Conservation (phyloP, 176 grass and related monocot species). For the Zea luxurians region DNA sequence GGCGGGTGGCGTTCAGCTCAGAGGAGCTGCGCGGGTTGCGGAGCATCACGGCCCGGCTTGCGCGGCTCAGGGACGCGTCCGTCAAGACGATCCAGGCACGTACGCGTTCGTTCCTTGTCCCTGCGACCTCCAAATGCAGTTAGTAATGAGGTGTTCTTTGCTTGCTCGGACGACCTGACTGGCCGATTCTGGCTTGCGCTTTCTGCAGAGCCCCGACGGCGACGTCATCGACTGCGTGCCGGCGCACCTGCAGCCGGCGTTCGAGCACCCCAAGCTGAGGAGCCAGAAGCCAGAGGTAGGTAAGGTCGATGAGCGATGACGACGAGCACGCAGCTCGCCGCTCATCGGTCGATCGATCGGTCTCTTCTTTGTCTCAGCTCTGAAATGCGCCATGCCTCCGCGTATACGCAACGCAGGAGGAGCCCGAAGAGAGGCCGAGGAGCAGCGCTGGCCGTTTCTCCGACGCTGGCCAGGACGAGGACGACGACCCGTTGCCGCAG, state of each 20-base stretch:
- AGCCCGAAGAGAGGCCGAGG: slow-evolving; percentile 34
- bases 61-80: slow-evolving; percentile 47
- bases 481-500: slow-evolving; percentile 42
- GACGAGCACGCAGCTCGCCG: neutral
- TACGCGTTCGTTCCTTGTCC: neutral
- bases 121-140: no score
- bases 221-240: slow-evolving; percentile 88
- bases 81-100: slow-evolving; percentile 71
- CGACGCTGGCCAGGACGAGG: neutral
- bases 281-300: slow-evolving; percentile 68
- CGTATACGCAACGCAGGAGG: slow-evolving; percentile 20
- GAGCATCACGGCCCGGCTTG: slow-evolving; percentile 46
- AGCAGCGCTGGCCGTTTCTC: neutral
- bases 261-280: slow-evolving; percentile 63
- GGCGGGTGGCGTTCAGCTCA: neutral
- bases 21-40: slow-evolving; percentile 39
- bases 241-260: slow-evolving; percentile 74
- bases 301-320: neutral
- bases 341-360: no score
- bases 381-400: neutral
- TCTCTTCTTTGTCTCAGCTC: neutral
- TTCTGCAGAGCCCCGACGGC: slow-evolving; percentile 60
- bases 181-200: neutral
- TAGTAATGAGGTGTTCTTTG: no score
- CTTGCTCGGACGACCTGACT: neutral